Conservation (phyloP, 805 yeast species). For the Danielozyma ontarioensis region DNA sequence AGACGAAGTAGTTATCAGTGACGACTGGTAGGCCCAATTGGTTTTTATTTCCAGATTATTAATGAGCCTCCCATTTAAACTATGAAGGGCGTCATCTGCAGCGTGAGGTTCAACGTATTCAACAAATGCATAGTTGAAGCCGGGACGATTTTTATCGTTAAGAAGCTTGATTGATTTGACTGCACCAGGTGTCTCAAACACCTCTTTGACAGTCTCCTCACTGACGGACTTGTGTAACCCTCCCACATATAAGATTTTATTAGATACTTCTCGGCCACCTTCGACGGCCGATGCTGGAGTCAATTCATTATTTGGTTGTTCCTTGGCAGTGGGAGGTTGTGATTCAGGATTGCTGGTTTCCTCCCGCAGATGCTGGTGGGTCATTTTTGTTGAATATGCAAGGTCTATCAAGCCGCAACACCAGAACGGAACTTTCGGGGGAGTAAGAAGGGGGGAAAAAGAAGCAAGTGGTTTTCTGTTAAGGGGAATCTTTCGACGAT, state of each 20-base stretch:
- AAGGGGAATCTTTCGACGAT: too few relatives aligned
- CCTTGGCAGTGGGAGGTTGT: conserved; percentile 10
- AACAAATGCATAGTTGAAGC: conserved; percentile 78
- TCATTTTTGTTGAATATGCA: too few relatives aligned
- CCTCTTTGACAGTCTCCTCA: conserved; percentile 57
- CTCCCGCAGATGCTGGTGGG: too few relatives aligned
- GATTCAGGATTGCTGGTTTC: too few relatives aligned
- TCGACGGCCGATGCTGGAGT: conserved; percentile 66
- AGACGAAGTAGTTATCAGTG: conserved; percentile 49
- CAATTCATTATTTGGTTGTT: too few relatives aligned
- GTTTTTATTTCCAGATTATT: conserved; percentile 55
- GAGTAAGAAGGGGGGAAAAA: too few relatives aligned
- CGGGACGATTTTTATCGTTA: conserved; percentile 68
- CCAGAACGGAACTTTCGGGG: too few relatives aligned
- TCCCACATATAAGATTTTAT: conserved; percentile 73
- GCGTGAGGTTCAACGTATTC: conserved; percentile 56
- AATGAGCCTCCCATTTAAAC: conserved; percentile 54
- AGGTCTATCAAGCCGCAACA: too few relatives aligned
- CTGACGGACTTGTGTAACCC: conserved; percentile 59
- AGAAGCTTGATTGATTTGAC: conserved; percentile 65
- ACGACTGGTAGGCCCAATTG: conserved; percentile 83
- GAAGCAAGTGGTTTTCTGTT: too few relatives aligned
- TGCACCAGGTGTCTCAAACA: conserved; percentile 58
- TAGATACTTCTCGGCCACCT: conserved; percentile 79
- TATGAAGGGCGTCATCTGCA: conserved; percentile 59